Conservation (phyloP, 2,329 filamentous ascomycete species). For the Thelonectria blattea region DNA sequence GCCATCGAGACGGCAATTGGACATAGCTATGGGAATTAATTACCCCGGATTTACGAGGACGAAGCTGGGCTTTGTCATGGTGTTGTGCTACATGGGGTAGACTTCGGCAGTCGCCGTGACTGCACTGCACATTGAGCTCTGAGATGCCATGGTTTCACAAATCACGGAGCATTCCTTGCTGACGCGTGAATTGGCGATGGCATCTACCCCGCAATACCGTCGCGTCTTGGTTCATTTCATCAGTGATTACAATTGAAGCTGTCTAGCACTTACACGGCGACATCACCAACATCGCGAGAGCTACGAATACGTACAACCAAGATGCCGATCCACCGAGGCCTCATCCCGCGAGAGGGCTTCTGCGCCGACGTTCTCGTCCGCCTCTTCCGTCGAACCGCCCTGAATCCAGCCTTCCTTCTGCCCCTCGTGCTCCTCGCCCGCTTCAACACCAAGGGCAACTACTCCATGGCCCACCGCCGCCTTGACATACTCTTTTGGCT, state of each 20-base stretch:
- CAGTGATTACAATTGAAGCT: background rate
- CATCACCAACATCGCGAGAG: background rate
- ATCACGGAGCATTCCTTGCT: background rate
- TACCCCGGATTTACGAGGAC: slow-evolving; percentile 16
- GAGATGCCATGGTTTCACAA: background rate
- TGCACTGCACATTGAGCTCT: slow-evolving; percentile 12
- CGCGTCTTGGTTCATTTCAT: background rate
- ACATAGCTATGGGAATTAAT: background rate
- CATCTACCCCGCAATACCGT: background rate
- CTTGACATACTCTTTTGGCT: slow-evolving; percentile 48
- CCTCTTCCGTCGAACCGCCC: slow-evolving; percentile 63
- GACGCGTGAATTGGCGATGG: background rate
- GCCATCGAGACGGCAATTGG: background rate
- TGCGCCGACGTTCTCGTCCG: slow-evolving; percentile 64
- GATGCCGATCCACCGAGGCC: slow-evolving; percentile 54
- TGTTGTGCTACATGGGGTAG: background rate
- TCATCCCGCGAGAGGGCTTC: slow-evolving; percentile 63
- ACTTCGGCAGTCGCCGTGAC: slow-evolving; percentile 12
- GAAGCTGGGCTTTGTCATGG: background rate
- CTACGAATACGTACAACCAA: slow-evolving; percentile 14
- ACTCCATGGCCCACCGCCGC: slow-evolving; percentile 56
- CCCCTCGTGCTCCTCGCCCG: slow-evolving; percentile 67
- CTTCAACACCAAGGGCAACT: slow-evolving; percentile 66
- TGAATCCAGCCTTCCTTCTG: slow-evolving; percentile 70
- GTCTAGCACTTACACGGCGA: background rate